Conservation (phyloP, 1,284 basidiomycete species). For the Boletus semigastroideus region DNA sequence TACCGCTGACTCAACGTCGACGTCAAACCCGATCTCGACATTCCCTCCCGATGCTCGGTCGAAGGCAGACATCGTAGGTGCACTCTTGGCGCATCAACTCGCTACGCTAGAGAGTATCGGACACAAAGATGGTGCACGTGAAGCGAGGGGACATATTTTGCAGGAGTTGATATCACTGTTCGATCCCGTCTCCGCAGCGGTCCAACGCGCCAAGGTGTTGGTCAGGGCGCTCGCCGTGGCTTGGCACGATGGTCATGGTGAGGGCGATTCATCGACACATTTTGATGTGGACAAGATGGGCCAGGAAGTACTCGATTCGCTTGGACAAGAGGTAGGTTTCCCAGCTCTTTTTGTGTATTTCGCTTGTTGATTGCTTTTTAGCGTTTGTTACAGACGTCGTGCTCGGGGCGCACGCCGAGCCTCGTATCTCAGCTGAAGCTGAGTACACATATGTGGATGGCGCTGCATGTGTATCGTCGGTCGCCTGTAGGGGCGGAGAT, state of each 20-base stretch:
- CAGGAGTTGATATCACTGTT: conserved; percentile 53
- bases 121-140: conserved; percentile 54
- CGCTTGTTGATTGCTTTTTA: not conserved
- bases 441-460: conserved; percentile 59
- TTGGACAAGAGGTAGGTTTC: conserved; percentile 41
- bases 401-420: conserved; percentile 40
- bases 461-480: conserved; percentile 59
- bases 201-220: conserved; percentile 54
- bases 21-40: conserved; percentile 8
- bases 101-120: conserved; percentile 49
- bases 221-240: conserved; percentile 50
- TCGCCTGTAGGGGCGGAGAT: conserved; percentile 34
- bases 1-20: not conserved
- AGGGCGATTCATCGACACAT: conserved; percentile 23
- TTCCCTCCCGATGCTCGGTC: conserved; percentile 15
- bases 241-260: conserved; percentile 43
- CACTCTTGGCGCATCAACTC: conserved; percentile 62
- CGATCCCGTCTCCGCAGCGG: conserved; percentile 43
- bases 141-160: conserved; percentile 43
- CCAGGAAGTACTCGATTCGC: conserved; percentile 42
- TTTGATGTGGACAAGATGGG: conserved; percentile 37
- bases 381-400: conserved; percentile 36
- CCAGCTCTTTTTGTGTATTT: not conserved
- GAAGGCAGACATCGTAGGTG: conserved; percentile 42
- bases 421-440: conserved; percentile 50